Conservation (phyloP, 352 stramenopile species). For the Globisporangium viniferum region DNA sequence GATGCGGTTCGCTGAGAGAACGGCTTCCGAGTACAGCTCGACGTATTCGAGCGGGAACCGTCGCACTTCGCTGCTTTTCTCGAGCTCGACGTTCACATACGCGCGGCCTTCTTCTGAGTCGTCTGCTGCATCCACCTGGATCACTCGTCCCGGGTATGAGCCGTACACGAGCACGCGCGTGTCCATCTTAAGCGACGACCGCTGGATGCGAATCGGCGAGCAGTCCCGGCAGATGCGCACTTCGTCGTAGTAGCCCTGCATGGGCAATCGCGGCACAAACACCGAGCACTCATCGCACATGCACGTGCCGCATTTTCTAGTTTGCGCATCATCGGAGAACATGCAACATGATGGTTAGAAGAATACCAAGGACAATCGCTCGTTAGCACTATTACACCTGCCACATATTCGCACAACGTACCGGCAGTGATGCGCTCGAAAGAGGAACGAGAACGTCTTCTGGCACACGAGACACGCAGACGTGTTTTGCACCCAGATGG, state of each 20-base stretch:
- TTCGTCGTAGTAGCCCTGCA: constrained; percentile 81
- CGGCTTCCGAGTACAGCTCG: constrained; percentile 74
- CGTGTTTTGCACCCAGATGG: constrained; percentile 81
- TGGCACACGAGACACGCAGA: constrained; percentile 73
- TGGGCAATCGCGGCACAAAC: constrained; percentile 67
- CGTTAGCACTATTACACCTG: not conserved
- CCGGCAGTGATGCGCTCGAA: constrained; percentile 78
- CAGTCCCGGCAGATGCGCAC: constrained; percentile 84
- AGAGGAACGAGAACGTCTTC: constrained; percentile 68
- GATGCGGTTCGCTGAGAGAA: constrained; percentile 79
- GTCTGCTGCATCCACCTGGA: constrained; percentile 59
- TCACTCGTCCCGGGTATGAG: constrained; percentile 54
- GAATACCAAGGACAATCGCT: not conserved
- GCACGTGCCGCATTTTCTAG: constrained; percentile 76
- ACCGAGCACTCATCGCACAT: constrained; percentile 86
- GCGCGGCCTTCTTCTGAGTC: constrained; percentile 51
- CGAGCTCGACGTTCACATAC: constrained; percentile 60
- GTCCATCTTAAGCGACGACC: constrained; percentile 56
- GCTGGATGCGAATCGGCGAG: constrained; percentile 68
- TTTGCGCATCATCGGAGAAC: not conserved
- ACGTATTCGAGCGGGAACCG: constrained; percentile 66
- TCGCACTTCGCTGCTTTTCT: constrained; percentile 32
- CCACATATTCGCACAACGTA: constrained; percentile 16
- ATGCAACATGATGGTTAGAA: constrained; percentile 2
- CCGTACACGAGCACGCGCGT: constrained; percentile 80